Evolutionary conservation across 2,329 filamentous ascomycete species (phyloP).

Genomic region (Penicillium sp.): DNA sequence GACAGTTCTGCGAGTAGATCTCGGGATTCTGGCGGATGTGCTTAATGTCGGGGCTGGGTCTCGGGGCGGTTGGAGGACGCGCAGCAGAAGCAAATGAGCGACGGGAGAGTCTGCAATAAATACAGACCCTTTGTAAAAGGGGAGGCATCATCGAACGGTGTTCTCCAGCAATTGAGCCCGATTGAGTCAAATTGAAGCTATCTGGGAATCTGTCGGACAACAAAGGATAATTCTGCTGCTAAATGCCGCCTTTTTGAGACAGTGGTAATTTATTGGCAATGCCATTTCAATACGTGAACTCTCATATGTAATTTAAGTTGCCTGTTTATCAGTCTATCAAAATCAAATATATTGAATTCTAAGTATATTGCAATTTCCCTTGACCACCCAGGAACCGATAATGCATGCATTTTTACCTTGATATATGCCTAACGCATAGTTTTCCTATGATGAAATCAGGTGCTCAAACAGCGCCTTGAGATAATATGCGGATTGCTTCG

Average conservation of each 20-base stretch:
- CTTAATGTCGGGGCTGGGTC: conserved; percentile 79
- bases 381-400: neutral
- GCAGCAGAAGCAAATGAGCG: conserved; percentile 16
- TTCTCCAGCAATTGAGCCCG: neutral
- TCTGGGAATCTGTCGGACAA: neutral
- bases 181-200: conserved; percentile 10
- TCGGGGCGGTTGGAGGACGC: conserved; percentile 72
- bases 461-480: conserved; percentile 71
- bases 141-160: neutral
- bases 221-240: conserved; percentile 3
- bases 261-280: neutral
- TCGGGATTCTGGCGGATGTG: conserved; percentile 86
- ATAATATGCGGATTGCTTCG: conserved; percentile 77
- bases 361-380: neutral
- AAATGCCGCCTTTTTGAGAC: neutral
- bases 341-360: neutral
- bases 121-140: conserved; percentile 32
- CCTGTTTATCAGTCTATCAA: no score
- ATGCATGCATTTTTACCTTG: neutral
- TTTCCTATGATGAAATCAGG: conserved; percentile 52
- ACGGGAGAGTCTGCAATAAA: conserved; percentile 37
- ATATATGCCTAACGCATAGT: neutral
- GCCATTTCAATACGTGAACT: neutral
- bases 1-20: conserved; percentile 80
- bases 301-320: neutral